These are phyloP conservation scores for Paspalum notatum DNA, from an alignment of 176 grass and related monocot species.

Conservation along the genomic window DNA sequence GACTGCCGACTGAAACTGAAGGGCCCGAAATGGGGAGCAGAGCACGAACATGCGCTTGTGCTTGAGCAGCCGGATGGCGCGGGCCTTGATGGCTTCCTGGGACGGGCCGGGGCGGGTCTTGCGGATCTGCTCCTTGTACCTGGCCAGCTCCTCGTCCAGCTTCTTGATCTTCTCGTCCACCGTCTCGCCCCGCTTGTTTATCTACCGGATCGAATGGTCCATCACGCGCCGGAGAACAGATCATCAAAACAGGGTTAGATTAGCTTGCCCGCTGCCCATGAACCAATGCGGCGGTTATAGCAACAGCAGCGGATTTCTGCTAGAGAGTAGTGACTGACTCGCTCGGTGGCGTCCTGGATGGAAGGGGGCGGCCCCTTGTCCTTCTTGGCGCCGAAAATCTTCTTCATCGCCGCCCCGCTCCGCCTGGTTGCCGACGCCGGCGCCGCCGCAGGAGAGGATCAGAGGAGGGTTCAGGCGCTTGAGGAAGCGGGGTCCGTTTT, in stretches of 20 bases:
- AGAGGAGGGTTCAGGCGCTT: not conserved
- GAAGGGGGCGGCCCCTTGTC: conserved; percentile 77
- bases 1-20: not conserved
- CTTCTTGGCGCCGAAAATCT: conserved; percentile 91
- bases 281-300: not conserved
- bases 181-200: conserved; percentile 87
- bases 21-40: not conserved
- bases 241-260: not conserved
- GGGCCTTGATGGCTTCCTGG: conserved; percentile 94
- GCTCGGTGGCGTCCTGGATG: conserved; percentile 87
- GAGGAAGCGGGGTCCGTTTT: not conserved
- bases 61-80: conserved; percentile 89
- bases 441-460: conserved; percentile 17
- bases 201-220: conserved; percentile 30
- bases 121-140: conserved; percentile 89
- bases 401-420: conserved; percentile 64
- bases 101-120: conserved; percentile 84
- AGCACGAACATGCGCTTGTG: conserved; percentile 65
- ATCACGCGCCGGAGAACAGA: not conserved
- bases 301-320: not conserved
- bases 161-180: conserved; percentile 97
- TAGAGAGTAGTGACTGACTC: conserved; percentile 37
- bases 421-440: conserved; percentile 16
- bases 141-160: conserved; percentile 82
- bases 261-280: not conserved